Percentiles rank a stretch among this genome's conserved stretches.
Evolutionary conservation across 164 flowering plant genomes (phyloP).

Genomic region (Liquidambar formosana): DNA sequence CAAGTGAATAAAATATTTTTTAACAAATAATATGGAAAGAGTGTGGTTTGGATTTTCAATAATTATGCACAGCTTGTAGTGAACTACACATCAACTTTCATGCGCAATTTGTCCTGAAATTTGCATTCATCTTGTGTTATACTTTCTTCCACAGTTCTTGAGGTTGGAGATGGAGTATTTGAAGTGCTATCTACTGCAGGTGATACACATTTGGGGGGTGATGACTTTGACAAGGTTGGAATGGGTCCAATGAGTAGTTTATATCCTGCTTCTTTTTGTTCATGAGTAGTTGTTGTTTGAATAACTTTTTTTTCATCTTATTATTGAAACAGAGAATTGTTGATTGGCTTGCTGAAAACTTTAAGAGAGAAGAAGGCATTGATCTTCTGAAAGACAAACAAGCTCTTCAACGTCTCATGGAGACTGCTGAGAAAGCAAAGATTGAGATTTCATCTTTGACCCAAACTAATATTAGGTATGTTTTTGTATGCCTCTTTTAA

Average conservation of each 20-base stretch:
- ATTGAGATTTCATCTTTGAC: constrained; percentile 43
- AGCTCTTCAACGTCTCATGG: constrained; percentile 44
- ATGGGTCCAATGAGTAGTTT: not conserved
- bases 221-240: constrained; percentile 39
- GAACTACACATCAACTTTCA: too few relatives aligned
- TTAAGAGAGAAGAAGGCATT: constrained; percentile 42
- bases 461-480: constrained; percentile 39
- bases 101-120: too few relatives aligned
- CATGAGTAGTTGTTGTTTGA: too few relatives aligned
- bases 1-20: too few relatives aligned
- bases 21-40: too few relatives aligned
- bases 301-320: too few relatives aligned
- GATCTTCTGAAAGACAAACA: constrained; percentile 46
- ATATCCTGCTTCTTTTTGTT: too few relatives aligned
- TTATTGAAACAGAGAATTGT: constrained; percentile 48
- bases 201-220: constrained; percentile 42
- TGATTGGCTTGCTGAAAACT: constrained; percentile 36
- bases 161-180: constrained; percentile 51
- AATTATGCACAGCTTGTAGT: too few relatives aligned
- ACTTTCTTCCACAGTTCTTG: constrained; percentile 46
- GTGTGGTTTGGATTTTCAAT: too few relatives aligned
- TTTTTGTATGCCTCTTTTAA: not conserved
- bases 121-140: too few relatives aligned
- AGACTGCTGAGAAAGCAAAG: constrained; percentile 44
- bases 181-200: constrained; percentile 46